A percentile compares a stretch with the other conserved stretches of the same genome.
These are phyloP conservation scores for Pseudopithomyces maydicus DNA, from an alignment of 2,329 filamentous ascomycete species.

Conservation along the genomic window DNA sequence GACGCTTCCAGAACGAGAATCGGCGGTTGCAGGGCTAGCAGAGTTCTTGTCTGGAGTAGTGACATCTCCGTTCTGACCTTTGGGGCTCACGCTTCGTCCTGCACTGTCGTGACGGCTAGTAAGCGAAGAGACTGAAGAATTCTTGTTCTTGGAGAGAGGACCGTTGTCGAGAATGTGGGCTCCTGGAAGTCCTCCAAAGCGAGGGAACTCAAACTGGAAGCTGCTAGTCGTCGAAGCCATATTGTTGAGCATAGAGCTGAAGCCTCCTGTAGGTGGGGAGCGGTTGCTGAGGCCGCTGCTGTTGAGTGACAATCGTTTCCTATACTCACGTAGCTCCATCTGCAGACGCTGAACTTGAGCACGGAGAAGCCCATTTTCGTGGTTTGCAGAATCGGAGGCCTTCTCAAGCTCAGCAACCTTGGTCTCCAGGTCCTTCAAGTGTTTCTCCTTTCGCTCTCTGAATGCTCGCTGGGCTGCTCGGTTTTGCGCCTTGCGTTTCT, in stretches of 20 bases:
- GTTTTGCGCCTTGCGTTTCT: conserved; percentile 90
- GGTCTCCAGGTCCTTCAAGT: conserved; percentile 71
- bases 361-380: conserved; percentile 83
- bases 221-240: conserved; percentile 73
- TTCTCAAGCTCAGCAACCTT: conserved; percentile 74
- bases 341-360: conserved; percentile 89
- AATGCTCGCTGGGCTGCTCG: conserved; percentile 66
- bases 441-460: conserved; percentile 67
- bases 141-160: conserved; percentile 42
- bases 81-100: conserved; percentile 44
- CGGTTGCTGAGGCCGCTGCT: conserved; percentile 52
- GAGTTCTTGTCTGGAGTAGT: conserved; percentile 32
- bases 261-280: conserved; percentile 54
- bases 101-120: conserved; percentile 41
- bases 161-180: conserved; percentile 58
- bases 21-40: conserved; percentile 43
- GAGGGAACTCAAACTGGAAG: conserved; percentile 96
- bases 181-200: conserved; percentile 77
- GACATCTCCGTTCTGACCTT: conserved; percentile 28
- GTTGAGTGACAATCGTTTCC: conserved; percentile 77
- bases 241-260: conserved; percentile 51
- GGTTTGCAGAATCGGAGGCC: conserved; percentile 77
- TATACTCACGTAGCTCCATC: conserved; percentile 84
- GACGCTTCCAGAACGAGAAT: conserved; percentile 41
- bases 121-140: conserved; percentile 25